phyloP scores from a whole-genome alignment of 1,139 yeast genomes.

The Yamadazyma trypodendri region DNA sequence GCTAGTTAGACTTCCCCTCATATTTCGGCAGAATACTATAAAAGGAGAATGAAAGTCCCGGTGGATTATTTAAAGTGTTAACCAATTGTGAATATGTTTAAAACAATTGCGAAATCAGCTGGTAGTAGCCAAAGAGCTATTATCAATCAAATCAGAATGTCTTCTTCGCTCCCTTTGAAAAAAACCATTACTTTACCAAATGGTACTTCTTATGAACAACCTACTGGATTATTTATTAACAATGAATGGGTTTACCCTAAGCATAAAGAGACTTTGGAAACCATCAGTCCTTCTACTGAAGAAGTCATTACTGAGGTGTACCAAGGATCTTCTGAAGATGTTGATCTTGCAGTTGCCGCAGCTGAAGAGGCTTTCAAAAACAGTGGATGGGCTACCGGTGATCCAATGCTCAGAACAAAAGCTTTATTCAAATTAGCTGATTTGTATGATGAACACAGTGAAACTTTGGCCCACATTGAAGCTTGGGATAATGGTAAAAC shows the following conservation, averaged over 20 bases:
- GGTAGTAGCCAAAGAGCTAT: slow-evolving; percentile 3
- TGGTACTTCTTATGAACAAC: slow-evolving; percentile 57
- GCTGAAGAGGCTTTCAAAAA: slow-evolving; percentile 67
- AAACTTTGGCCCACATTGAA: slow-evolving; percentile 65
- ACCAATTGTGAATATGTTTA: slow-evolving; percentile 9
- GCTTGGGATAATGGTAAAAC: slow-evolving; percentile 82
- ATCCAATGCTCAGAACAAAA: slow-evolving; percentile 51
- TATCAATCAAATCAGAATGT: slow-evolving; percentile 11
- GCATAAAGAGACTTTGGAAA: slow-evolving; percentile 57
- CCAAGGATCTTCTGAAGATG: slow-evolving; percentile 66
- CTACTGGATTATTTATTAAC: slow-evolving; percentile 76
- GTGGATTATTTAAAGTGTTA: neutral
- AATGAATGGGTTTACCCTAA: slow-evolving; percentile 31
- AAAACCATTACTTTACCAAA: slow-evolving; percentile 59
- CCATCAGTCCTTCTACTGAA: slow-evolving; percentile 67
- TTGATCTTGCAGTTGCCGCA: slow-evolving; percentile 77
- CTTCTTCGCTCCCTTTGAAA: slow-evolving; percentile 37
- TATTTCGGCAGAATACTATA: neutral
- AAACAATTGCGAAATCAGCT: slow-evolving; percentile 8
- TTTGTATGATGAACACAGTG: slow-evolving; percentile 57
- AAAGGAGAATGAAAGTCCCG: neutral
- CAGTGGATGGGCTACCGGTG: slow-evolving; percentile 29
- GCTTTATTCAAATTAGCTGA: slow-evolving; percentile 62
- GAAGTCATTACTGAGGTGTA: slow-evolving; percentile 63
- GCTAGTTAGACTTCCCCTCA: slow-evolving; percentile 7